phyloP scores from a whole-genome alignment of 805 yeast genomes.

The Spathaspora passalidarum region DNA sequence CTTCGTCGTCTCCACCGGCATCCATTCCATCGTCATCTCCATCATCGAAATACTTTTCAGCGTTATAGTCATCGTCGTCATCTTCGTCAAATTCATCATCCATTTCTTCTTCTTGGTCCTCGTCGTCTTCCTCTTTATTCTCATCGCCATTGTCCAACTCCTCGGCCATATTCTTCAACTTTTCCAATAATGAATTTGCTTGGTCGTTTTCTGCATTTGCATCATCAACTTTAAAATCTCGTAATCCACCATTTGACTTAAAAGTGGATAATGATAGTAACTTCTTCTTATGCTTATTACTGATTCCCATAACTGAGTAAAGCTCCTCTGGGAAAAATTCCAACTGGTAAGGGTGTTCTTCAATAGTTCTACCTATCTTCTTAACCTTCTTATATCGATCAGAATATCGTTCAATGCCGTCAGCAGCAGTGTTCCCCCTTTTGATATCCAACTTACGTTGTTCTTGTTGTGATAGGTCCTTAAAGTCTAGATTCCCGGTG shows the following conservation, averaged over 20 bases:
- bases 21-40: constrained; percentile 62
- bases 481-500: constrained; percentile 48
- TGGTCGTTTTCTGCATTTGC: constrained; percentile 29
- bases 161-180: constrained; percentile 43
- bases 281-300: constrained; percentile 50
- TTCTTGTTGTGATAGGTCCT: constrained; percentile 11
- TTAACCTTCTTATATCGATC: constrained; percentile 74
- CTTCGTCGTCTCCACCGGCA: constrained; percentile 68
- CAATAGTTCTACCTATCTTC: constrained; percentile 66
- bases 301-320: constrained; percentile 65
- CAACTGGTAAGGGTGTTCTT: constrained; percentile 72
- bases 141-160: constrained; percentile 40
- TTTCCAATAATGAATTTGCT: constrained; percentile 38
- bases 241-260: constrained; percentile 37
- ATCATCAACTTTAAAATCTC: constrained; percentile 27
- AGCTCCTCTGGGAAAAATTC: constrained; percentile 78
- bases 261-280: constrained; percentile 40
- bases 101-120: constrained; percentile 47
- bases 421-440: constrained; percentile 28
- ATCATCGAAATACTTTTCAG: constrained; percentile 74
- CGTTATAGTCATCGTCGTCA: constrained; percentile 77
- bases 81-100: constrained; percentile 73
- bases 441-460: constrained; percentile 2
- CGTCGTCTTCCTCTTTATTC: constrained; percentile 40
- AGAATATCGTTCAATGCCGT: constrained; percentile 78